Conservation (phyloP, 805 yeast species). For the Teunomyces stri region DNA sequence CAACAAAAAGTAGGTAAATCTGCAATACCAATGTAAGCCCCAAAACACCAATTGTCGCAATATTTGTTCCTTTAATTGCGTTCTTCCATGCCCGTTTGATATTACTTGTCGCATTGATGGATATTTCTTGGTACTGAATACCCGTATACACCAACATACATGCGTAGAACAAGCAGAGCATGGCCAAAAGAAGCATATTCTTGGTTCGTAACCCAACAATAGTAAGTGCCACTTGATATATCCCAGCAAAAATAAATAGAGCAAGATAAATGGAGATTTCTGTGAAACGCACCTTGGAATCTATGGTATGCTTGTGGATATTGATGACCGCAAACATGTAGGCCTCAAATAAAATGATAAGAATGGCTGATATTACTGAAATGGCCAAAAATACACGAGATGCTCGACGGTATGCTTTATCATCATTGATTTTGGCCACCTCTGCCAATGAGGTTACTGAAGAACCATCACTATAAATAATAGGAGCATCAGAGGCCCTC, state of each 20-base stretch:
- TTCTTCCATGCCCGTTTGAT: conserved; percentile 25
- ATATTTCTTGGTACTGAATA: conserved; percentile 43
- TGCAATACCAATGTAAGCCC: conserved; percentile 35
- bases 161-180: conserved; percentile 38
- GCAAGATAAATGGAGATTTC: conserved; percentile 44
- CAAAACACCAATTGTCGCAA: conserved; percentile 43
- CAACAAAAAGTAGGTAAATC: conserved; percentile 25
- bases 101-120: conserved; percentile 11
- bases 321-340: conserved; percentile 40
- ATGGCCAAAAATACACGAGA: conserved; percentile 21
- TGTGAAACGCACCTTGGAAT: conserved; percentile 18
- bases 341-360: conserved; percentile 35
- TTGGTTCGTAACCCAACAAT: conserved; percentile 36
- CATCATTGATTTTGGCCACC: conserved; percentile 4
- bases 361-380: conserved; percentile 32
- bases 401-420: conserved; percentile 5
- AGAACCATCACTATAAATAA: neutral
- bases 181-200: conserved; percentile 39
- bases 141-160: conserved; percentile 48
- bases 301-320: conserved; percentile 23
- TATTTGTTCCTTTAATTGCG: conserved; percentile 37
- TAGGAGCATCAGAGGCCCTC: neutral
- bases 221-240: conserved; percentile 41
- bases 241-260: conserved; percentile 46
- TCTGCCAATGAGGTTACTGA: neutral